phyloP scores from a whole-genome alignment of 768 basidiomycete genomes.

The Amanita pallidorosea region DNA sequence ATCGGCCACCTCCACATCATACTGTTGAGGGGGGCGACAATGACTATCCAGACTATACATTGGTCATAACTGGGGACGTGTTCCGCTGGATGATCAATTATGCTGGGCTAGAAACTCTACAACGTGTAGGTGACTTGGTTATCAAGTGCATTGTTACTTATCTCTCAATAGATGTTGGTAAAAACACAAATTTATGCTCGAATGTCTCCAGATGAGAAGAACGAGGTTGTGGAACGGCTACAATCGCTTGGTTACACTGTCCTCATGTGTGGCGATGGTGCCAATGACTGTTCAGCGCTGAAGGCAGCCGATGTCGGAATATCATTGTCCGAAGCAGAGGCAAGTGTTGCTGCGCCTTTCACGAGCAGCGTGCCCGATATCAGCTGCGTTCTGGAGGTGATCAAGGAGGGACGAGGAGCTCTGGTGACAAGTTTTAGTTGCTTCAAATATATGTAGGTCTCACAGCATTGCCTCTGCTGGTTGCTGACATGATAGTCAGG shows the following conservation, averaged over 20 bases:
- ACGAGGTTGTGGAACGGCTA: conserved; percentile 91
- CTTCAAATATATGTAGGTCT: conserved; percentile 98
- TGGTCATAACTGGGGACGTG: conserved; percentile 89
- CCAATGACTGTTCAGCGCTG: conserved; percentile 96
- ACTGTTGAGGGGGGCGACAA: conserved; percentile 62
- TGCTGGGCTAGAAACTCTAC: conserved; percentile 87
- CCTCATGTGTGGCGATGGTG: conserved; percentile 97
- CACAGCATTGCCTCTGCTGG: conserved; percentile 6
- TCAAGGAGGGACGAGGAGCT: conserved; percentile 92
- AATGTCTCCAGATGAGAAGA: conserved; percentile 99
- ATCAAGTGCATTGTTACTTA: not conserved
- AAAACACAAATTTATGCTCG: conserved; percentile 95
- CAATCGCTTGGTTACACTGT: conserved; percentile 93
- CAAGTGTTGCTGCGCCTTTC: conserved; percentile 96
- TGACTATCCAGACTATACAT: conserved; percentile 77
- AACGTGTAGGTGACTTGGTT: conserved; percentile 52
- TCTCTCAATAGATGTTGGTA: conserved; percentile 73
- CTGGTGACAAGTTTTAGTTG: conserved; percentile 98
- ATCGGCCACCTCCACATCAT: conserved; percentile 58
- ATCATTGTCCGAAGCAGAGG: conserved; percentile 94
- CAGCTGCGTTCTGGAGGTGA: conserved; percentile 90
- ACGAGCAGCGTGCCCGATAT: conserved; percentile 92
- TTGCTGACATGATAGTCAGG: conserved; percentile 34
- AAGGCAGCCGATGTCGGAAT: conserved; percentile 98
- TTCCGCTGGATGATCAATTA: conserved; percentile 98